Base-by-base conservation (phyloP, 352 stramenopile genomes). In the Pythium brachiatum region DNA sequence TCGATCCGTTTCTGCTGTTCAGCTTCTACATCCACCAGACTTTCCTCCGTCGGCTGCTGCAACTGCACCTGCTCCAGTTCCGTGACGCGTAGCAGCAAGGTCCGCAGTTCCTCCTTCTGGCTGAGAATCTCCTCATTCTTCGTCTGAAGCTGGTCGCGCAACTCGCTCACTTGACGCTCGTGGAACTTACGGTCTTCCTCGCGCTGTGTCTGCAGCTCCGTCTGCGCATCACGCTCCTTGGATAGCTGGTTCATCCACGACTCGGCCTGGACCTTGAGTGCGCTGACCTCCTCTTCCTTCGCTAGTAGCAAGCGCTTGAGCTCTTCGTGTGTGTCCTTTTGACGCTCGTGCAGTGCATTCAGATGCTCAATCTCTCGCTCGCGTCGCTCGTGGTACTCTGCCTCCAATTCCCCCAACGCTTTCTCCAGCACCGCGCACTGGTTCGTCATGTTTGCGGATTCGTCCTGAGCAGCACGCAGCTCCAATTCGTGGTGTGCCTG, bases 201-300 rank as follows among this genome's bases (percentile, higher is more conserved):
- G 9, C 57, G 58, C 57, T 68, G 62, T 1, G 12, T 50, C 20
- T 60, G 48, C 16, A 60, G 27, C 18, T 78, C 64, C 0, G 23
- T 55, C 2, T 62, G 16, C 12, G 60, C 63, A 20, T 69, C 41
- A 41, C 67, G 64, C 38, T 75, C 54, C 41, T 70, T 54, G 6
- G 82, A 59, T 39, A 81, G 57, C 54, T 81, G 64, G 18, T 78
- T 72, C 18, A 67, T 69, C 34, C 59, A 69, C 25, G 48, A 44
- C 36, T 64, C 59, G 8, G 67, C 71, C 29, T 72, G 68, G 18
- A 65, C 32, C 41, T 72, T 72, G 44, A 90, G 71, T 5, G 64
- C 53, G 18, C 59, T 59, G 25, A 84, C 73, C 48, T 85, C 69
- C 36, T 80, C 65, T 43, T 88, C 75, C 11, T 74, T 78, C 9